Evolutionary conservation across 805 yeast genomes (phyloP).

Genomic region (Metschnikowia lochheadii): DNA sequence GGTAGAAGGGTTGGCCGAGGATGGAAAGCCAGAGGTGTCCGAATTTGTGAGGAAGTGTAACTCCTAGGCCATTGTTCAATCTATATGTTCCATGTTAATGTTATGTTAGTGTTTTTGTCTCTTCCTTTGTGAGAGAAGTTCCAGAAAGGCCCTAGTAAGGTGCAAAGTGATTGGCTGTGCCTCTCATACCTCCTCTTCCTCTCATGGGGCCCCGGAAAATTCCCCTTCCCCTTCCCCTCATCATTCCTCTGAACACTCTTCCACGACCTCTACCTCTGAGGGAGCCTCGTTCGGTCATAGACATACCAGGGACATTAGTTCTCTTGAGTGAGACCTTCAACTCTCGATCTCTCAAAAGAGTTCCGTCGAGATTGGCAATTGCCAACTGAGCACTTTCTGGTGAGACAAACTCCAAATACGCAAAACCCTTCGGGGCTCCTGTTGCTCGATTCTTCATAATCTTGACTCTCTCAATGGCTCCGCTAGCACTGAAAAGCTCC

Average conservation of each 20-base stretch:
- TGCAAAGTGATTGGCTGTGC: conserved; percentile 7
- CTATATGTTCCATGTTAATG: not conserved
- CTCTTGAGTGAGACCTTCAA: conserved; percentile 74
- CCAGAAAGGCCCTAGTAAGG: conserved; percentile 9
- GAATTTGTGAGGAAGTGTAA: conserved; percentile 19
- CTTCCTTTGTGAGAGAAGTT: too few relatives aligned
- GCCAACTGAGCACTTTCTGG: conserved; percentile 63
- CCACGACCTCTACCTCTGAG: conserved; percentile 34
- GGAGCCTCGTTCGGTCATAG: conserved; percentile 26
- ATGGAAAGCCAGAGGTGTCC: conserved; percentile 28
- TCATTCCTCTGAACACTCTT: conserved; percentile 5
- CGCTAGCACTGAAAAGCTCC: conserved; percentile 63
- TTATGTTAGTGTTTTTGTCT: too few relatives aligned
- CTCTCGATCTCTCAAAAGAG: conserved; percentile 62
- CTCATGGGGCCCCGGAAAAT: conserved; percentile 7
- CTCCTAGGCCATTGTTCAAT: not conserved
- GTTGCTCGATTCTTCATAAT: conserved; percentile 68
- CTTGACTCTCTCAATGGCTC: conserved; percentile 75
- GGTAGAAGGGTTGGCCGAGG: conserved; percentile 41
- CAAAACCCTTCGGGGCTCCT: conserved; percentile 84
- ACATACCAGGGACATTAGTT: conserved; percentile 74
- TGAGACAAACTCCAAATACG: conserved; percentile 79
- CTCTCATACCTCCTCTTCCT: conserved; percentile 13
- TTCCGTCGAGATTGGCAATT: conserved; percentile 55
- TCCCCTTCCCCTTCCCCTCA: conserved; percentile 9